Percentiles rank a stretch among this genome's conserved stretches.
These are phyloP conservation scores for Fonsecaea pugnacius DNA, from an alignment of 2,329 filamentous ascomycete species.

Conservation along the genomic window DNA sequence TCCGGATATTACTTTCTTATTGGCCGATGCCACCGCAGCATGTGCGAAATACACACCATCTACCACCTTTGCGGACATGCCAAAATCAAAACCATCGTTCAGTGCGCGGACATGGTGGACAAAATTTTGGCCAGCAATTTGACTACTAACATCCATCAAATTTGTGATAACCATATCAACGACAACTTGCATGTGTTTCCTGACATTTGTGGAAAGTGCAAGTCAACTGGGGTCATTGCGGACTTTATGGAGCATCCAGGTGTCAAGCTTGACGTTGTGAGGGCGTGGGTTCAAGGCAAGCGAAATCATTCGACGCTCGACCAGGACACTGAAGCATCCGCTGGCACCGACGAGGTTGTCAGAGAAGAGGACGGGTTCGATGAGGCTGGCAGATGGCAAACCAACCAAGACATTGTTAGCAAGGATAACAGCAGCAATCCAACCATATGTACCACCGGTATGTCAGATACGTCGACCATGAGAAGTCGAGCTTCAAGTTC, in stretches of 20 bases:
- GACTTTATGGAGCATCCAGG: constrained; percentile 27
- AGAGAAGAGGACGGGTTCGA: neutral
- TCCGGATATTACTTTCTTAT: neutral
- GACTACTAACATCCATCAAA: constrained; percentile 13
- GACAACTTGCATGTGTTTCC: constrained; percentile 30
- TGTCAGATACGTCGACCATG: neutral
- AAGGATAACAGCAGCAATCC: constrained; percentile 3
- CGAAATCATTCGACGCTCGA: constrained; percentile 3
- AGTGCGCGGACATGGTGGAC: constrained; percentile 31
- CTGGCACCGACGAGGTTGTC: neutral
- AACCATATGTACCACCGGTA: neutral
- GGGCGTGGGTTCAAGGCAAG: constrained; percentile 19
- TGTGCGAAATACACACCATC: constrained; percentile 33
- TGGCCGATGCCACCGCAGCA: constrained; percentile 7
- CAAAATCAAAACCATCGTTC: constrained; percentile 31
- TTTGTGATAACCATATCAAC: constrained; percentile 18
- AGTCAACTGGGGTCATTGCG: constrained; percentile 24
- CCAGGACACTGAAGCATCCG: neutral
- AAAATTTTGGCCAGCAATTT: constrained; percentile 18
- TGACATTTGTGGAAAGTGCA: constrained; percentile 27
- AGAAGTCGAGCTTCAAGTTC: constrained; percentile 14
- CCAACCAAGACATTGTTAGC: constrained; percentile 2
- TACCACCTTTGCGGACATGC: constrained; percentile 34
- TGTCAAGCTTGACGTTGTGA: constrained; percentile 26
- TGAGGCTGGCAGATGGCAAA: constrained; percentile 5